Conservation (phyloP, 768 basidiomycete species). For the Mycena floridula region DNA sequence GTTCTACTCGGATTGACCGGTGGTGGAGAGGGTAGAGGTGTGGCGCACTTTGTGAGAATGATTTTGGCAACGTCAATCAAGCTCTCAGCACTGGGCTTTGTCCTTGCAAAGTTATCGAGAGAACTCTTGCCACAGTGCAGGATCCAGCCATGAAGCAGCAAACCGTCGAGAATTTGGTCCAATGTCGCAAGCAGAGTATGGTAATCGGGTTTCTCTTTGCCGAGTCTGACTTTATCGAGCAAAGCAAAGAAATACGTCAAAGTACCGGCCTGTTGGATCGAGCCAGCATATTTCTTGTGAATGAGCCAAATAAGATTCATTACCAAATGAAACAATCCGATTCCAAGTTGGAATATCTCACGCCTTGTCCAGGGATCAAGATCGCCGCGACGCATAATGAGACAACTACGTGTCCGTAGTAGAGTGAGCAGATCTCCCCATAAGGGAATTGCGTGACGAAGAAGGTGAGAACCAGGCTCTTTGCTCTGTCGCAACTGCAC, state of each 20-base stretch:
- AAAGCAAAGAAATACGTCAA: conserved; percentile 10
- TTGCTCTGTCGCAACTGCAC: conserved; percentile 3
- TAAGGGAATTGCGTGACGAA: background rate
- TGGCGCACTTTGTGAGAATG: conserved; percentile 8
- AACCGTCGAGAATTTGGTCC: conserved; percentile 4
- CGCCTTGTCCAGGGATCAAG: conserved; percentile 3
- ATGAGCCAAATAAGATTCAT: conserved; percentile 16
- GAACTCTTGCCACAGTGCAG: conserved; percentile 5
- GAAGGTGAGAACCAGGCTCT: background rate
- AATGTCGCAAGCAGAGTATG: conserved; percentile 10
- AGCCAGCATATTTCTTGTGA: conserved; percentile 10
- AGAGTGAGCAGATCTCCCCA: background rate
- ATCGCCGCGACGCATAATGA: background rate
- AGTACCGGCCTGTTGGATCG: conserved; percentile 3
- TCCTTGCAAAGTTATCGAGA: conserved; percentile 2
- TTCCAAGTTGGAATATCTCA: conserved; percentile 8
- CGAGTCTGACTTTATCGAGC: conserved; percentile 9
- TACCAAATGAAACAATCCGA: conserved; percentile 14
- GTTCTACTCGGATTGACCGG: too few relatives aligned
- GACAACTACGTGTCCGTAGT: background rate
- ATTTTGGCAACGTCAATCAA: conserved; percentile 4
- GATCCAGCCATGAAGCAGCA: conserved; percentile 10
- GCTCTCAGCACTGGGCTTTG: conserved; percentile 13
- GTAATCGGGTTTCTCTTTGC: conserved; percentile 10
- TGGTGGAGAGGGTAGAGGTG: background rate